Evolutionary conservation across 805 yeast genomes (phyloP).

Genomic region (Danielia reshetovae): DNA sequence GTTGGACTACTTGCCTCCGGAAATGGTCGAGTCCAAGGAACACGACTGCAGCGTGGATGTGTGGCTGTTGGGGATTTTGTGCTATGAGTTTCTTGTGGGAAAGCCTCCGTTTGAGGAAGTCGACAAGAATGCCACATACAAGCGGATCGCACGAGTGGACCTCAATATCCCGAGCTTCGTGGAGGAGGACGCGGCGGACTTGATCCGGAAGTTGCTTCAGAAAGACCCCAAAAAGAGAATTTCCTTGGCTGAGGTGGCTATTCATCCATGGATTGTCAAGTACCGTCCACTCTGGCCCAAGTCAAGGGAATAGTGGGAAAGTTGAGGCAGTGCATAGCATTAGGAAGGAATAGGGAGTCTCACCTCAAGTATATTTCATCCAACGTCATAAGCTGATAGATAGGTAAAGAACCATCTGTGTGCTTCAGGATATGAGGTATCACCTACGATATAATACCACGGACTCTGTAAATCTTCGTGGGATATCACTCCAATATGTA

Average conservation of each 20-base stretch:
- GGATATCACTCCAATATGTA: no score
- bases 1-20: conserved; percentile 91
- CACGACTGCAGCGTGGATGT: conserved; percentile 79
- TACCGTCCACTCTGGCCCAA: conserved; percentile 60
- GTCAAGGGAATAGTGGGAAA: no score
- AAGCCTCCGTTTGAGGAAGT: conserved; percentile 89
- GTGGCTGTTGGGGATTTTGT: conserved; percentile 88
- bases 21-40: conserved; percentile 79
- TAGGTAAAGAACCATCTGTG: no score
- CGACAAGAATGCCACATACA: conserved; percentile 72
- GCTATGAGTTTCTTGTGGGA: conserved; percentile 85
- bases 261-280: conserved; percentile 81
- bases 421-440: no score
- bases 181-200: conserved; percentile 70
- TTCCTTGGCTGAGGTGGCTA: conserved; percentile 53
- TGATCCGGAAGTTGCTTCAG: conserved; percentile 59
- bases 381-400: no score
- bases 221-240: conserved; percentile 69
- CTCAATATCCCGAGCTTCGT: conserved; percentile 68
- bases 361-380: no score
- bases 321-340: no score
- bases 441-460: no score
- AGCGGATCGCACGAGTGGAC: conserved; percentile 75
- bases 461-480: no score
- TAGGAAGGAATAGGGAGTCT: no score